Conservation (phyloP, 2,329 filamentous ascomycete species). For the Eutypella sp. region DNA sequence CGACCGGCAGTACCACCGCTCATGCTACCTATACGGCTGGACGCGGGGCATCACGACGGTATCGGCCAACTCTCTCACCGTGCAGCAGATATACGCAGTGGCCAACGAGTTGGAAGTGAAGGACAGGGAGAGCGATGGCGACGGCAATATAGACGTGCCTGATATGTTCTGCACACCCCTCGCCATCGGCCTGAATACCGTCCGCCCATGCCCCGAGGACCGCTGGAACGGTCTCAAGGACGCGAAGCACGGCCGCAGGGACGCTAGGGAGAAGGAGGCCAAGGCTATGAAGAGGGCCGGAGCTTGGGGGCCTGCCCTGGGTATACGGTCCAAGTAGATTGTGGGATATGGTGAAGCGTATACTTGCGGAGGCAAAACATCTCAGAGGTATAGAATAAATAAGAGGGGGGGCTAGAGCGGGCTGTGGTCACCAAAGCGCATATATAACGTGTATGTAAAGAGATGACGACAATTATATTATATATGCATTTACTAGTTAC, state of each 20-base stretch:
- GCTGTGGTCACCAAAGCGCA: too few relatives aligned
- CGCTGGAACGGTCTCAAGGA: background rate
- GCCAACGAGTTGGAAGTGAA: background rate
- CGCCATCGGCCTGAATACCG: background rate
- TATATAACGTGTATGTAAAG: too few relatives aligned
- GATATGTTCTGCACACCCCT: background rate
- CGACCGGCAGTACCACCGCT: background rate
- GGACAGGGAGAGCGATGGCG: too few relatives aligned
- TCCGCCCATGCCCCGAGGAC: background rate
- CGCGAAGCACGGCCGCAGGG: background rate
- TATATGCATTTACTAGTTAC: too few relatives aligned
- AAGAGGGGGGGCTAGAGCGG: too few relatives aligned
- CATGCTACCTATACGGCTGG: constrained; percentile 1
- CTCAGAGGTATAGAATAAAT: background rate
- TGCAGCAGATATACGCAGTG: background rate
- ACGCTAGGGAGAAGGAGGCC: background rate
- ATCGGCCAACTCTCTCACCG: background rate
- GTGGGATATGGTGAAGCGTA: too few relatives aligned
- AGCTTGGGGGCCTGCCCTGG: background rate
- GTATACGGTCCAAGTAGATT: background rate
- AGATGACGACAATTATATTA: too few relatives aligned
- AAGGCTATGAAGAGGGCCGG: background rate
- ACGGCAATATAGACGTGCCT: background rate
- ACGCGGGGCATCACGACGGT: background rate
- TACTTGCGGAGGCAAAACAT: background rate